Conservation (phyloP, 164 flowering plant genomes). For the Stephania yunnanensis region DNA sequence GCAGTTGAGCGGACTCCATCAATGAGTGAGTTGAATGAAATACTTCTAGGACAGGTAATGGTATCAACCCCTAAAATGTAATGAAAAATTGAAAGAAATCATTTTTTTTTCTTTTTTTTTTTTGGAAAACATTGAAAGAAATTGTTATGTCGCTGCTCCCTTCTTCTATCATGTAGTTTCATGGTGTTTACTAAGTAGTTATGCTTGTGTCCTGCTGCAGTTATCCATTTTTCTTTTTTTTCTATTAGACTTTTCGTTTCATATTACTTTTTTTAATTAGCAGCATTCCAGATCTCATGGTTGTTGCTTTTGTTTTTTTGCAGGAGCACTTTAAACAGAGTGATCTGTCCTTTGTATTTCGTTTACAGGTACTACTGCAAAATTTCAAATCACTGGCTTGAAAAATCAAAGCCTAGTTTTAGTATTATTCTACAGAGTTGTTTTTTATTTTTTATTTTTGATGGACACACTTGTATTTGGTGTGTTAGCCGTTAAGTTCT, state of each 20-base stretch:
- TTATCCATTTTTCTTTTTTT: not conserved
- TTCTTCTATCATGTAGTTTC: not conserved
- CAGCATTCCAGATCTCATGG: not conserved
- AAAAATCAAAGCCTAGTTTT: not conserved
- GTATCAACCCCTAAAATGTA: not conserved
- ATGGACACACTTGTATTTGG: too few relatives aligned
- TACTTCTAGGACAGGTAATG: conserved; percentile 91
- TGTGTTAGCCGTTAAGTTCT: too few relatives aligned
- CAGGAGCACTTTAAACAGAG: conserved; percentile 97
- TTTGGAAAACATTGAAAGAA: not conserved
- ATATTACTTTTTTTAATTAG: not conserved
- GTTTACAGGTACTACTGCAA: conserved; percentile 65
- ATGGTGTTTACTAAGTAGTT: not conserved
- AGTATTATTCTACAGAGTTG: conserved; percentile 3
- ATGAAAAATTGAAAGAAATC: not conserved
- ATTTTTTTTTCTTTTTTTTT: not conserved
- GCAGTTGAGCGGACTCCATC: conserved; percentile 95
- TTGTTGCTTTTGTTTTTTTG: conserved; percentile 22
- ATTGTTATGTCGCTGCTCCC: not conserved
- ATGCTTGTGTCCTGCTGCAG: not conserved
- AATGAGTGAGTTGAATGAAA: conserved; percentile 96
- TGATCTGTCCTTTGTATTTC: conserved; percentile 84
- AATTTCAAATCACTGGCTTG: not conserved
- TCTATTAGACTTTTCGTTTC: not conserved
- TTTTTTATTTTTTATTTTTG: too few relatives aligned